Base-by-base conservation (phyloP, 2,329 filamentous ascomycete genomes). In the Fusarium scirpi region DNA sequence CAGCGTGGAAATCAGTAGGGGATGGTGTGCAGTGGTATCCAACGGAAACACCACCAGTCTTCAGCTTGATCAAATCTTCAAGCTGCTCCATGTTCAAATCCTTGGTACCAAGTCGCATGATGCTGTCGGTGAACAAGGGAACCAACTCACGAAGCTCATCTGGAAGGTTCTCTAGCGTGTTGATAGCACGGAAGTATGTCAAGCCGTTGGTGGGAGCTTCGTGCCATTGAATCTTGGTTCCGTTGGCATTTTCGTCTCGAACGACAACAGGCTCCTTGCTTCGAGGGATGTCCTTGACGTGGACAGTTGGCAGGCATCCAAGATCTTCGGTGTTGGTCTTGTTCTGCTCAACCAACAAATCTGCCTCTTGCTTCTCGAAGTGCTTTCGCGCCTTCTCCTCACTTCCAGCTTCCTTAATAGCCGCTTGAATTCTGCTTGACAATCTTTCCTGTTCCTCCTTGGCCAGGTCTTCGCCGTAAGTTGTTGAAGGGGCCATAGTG, bases 11-110 rank as follows among this genome's bases (percentile, higher is more conserved):
- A 70, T 95, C 89, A 2, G 86, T 86, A 1, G 95, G 93, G 4
- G 90, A 94, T 0, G 94, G 89, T 0, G 91, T 90, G n/a, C 91
- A 89, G 80, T 97, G 92, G 73, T 97, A 94, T 3, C 92, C 90
- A 18, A 97, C 90, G 5, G 91, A 92, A 40, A 99, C 88, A 12
- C 96, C 96, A 22, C 96, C 96, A 3, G 96, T 98, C 83, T 97
- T 97, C 30, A 98, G 86, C 80, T 98, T 98, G 79, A 99, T 98
- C 58, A 94, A 82, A 76, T 98, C 96, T 80, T 99, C 96, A 54
- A 98, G 88, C 79, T 98, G 91, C 79, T 98, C 96, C 92, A 97
- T 98, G 0, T 90, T 90, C 85, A 92, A 92, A 64, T 90, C 88
- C 74, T 92, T 92, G 4, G 95, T 99, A 16, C 96, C 96, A 11